Percentiles rank a stretch among this genome's conserved stretches.
Conservation (phyloP, 768 basidiomycete species). For the Fistulinella prunicolor region DNA sequence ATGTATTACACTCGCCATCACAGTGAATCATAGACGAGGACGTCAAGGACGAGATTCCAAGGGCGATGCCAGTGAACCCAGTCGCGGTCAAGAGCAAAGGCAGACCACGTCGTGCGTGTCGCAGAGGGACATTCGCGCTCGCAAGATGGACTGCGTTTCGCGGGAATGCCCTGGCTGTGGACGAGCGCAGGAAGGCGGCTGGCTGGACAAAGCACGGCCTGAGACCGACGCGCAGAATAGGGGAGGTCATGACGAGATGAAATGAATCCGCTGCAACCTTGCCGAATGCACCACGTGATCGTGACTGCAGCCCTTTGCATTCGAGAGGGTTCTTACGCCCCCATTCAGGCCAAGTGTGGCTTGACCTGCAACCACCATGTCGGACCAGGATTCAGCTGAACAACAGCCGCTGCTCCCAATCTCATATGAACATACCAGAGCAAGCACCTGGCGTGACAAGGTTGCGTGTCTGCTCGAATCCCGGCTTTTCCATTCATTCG, state of each 20-base stretch:
- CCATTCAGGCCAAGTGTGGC: constrained; percentile 5
- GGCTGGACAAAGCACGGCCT: constrained; percentile 1
- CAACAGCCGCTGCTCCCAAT: constrained; percentile 45
- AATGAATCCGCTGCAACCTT: too few species aligned
- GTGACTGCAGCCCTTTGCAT: constrained; percentile 13
- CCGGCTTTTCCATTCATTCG: constrained; percentile 47
- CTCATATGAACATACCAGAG: constrained; percentile 15
- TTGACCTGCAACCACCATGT: constrained; percentile 30
- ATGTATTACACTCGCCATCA: constrained; percentile 43
- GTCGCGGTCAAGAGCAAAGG: constrained; percentile 27
- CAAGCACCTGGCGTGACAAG: constrained; percentile 28
- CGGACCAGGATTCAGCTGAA: constrained; percentile 42
- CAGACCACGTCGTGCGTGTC: constrained; percentile 3
- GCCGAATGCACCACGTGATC: constrained; percentile 17
- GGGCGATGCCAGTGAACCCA: constrained; percentile 40
- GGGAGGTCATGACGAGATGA: constrained; percentile 8
- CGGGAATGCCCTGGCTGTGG: neutral
- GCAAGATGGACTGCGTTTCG: too few species aligned
- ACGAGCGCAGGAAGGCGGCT: too few species aligned
- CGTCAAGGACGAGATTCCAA: constrained; percentile 41
- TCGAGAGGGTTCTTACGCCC: neutral
- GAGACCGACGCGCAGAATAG: constrained; percentile 20
- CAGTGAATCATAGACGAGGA: constrained; percentile 42
- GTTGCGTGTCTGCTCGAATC: constrained; percentile 53
- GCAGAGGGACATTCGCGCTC: too few species aligned